A percentile compares a stretch with the other conserved stretches of the same genome.
Evolutionary conservation across 2,329 filamentous ascomycete species (phyloP).

Genomic region (Periconia macrospinosa): DNA sequence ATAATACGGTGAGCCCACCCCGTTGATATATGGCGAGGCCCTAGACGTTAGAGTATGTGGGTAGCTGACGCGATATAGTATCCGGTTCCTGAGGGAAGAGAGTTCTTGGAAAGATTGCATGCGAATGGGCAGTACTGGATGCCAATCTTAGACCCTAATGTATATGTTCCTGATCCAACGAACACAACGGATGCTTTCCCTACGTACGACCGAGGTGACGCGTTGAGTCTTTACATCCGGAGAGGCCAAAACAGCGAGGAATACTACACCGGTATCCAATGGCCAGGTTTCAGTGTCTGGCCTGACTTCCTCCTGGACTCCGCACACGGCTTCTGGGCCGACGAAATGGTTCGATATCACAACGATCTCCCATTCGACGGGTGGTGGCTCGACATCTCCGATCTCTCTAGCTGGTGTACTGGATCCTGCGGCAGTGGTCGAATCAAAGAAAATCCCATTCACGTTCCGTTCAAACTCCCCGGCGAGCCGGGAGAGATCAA

Average conservation of each 20-base stretch:
- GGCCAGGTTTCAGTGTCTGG: constrained; percentile 60
- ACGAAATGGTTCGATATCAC: constrained; percentile 50
- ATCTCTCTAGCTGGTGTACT: constrained; percentile 63
- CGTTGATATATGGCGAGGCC: too few species aligned
- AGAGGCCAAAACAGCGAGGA: constrained; percentile 50
- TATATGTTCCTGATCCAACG: constrained; percentile 68
- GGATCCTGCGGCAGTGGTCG: constrained; percentile 68
- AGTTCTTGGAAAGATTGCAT: constrained; percentile 54
- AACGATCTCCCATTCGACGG: constrained; percentile 54
- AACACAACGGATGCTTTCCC: constrained; percentile 60
- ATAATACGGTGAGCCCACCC: constrained; percentile 35
- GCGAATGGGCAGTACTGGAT: constrained; percentile 56
- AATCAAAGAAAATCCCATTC: constrained; percentile 64
- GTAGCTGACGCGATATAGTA: constrained; percentile 39
- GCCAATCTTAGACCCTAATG: constrained; percentile 60
- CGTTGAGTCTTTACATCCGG: constrained; percentile 48
- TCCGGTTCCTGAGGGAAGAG: constrained; percentile 48
- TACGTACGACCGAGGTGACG: constrained; percentile 50
- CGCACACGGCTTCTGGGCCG: constrained; percentile 58
- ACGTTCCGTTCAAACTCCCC: constrained; percentile 63
- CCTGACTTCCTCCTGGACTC: constrained; percentile 61
- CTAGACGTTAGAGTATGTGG: too few species aligned
- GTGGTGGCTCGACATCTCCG: constrained; percentile 61
- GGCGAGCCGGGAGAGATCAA: constrained; percentile 63
- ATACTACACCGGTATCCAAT: constrained; percentile 53